These are phyloP conservation scores for Sparassis latifolia DNA, from an alignment of 1,284 basidiomycete genomes.

Conservation along the genomic window DNA sequence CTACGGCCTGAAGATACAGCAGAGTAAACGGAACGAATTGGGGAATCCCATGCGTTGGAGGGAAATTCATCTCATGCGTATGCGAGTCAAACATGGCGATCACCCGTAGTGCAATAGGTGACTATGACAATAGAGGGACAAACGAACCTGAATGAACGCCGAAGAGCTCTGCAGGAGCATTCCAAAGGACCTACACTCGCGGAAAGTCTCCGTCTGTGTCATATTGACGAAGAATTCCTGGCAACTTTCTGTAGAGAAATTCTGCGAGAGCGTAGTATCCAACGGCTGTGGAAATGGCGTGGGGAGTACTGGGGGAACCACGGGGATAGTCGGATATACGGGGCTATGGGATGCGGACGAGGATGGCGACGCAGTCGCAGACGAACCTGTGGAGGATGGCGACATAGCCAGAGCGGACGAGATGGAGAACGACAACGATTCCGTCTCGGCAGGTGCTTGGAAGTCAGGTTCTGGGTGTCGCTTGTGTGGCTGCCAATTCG, in stretches of 20 bases:
- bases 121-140: too few relatives aligned
- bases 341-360: constrained; percentile 9
- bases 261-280: constrained; percentile 53
- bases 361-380: constrained; percentile 9
- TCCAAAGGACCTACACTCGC: constrained; percentile 70
- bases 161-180: constrained; percentile 55
- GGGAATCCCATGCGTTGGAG: too few relatives aligned
- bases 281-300: constrained; percentile 75
- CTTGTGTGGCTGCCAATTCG: constrained; percentile 35
- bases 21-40: too few relatives aligned
- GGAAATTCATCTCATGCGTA: too few relatives aligned
- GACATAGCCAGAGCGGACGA: constrained; percentile 6
- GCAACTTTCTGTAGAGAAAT: constrained; percentile 60
- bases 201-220: constrained; percentile 54
- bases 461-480: constrained; percentile 6
- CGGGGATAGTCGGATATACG: constrained; percentile 25
- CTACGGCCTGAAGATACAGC: too few relatives aligned
- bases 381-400: constrained; percentile 1
- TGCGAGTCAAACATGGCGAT: too few relatives aligned
- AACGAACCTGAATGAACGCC: constrained; percentile 49
- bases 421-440: constrained; percentile 2
- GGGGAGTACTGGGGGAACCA: constrained; percentile 41
- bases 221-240: constrained; percentile 68
- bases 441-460: constrained; percentile 4
- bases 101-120: too few relatives aligned